Base-by-base conservation (phyloP, 2,329 filamentous ascomycete species). In the Ramichloridium luteum region DNA sequence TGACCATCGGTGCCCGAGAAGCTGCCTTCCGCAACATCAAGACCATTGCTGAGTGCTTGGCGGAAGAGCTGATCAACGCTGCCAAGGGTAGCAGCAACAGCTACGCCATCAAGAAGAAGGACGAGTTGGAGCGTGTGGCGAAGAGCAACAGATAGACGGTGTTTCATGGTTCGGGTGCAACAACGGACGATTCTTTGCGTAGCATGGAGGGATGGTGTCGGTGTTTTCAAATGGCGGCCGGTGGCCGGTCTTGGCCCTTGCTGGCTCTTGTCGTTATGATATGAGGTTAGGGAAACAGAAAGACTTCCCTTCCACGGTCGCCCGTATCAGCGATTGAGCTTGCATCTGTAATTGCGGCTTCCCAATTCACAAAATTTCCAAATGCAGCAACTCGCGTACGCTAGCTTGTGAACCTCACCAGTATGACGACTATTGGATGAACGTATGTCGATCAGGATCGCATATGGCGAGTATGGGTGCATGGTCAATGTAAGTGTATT, bases 41-140 rank as follows among this genome's bases (percentile, higher is more conserved):
- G 86, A 86, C 80, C 61, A 92, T 98, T 64, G 86, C 92, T 58
- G 90, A 98, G 77, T 96, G 90, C 74, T 73, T 98, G 58, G 90
- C 90, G 62, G 92, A 98, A 72, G 90, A 98, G 79, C 77, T 98
- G 65, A 96, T 98, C 80, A 98, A 98, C 77, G 92, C 92, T 64
- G 92, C 92, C 67, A 98, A 98, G 84, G 90, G 90, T 61, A 92
- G 81, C 79, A 92, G 82, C 72, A 98, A 98, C 85, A 94, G 86
- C 54, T 98, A 96, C 67, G 90, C 92, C 60, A 98, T 98, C 80
- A 98, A 98, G 85, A 98, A 98, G 85, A 98, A 98, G 88, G 90
- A 98, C 68, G 92, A 98, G 81, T 70, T 98, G 72, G 90, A 98
- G 81, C 90, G 90, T 90, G 90, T 98, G 58, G 90, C 90, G 71